Evolutionary conservation across 2,329 filamentous ascomycete species (phyloP).

Genomic region (Monosporascus ibericus): DNA sequence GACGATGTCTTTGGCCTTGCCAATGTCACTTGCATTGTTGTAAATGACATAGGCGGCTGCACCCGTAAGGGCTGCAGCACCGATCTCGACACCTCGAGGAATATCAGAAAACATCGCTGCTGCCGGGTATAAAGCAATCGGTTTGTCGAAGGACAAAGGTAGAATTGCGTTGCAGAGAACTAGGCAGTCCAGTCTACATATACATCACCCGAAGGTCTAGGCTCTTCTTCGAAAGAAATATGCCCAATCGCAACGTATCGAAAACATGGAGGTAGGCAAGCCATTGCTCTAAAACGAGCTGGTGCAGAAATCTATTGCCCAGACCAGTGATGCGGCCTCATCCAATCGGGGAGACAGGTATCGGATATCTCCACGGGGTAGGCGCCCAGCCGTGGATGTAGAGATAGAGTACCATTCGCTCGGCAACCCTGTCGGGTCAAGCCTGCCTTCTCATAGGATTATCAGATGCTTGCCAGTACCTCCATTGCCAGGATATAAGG

Average conservation of each 20-base stretch:
- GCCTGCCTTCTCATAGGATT: too few species aligned
- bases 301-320: not conserved
- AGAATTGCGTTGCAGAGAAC: not conserved
- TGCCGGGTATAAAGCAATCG: not conserved
- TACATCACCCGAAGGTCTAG: too few species aligned
- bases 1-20: not conserved
- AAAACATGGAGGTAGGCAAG: not conserved
- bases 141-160: not conserved
- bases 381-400: not conserved
- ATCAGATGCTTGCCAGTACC: too few species aligned
- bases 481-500: too few species aligned
- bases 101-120: not conserved
- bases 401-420: too few species aligned
- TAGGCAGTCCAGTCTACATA: not conserved
- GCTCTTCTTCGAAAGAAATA: too few species aligned
- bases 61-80: not conserved
- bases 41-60: constrained; percentile 21
- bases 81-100: constrained; percentile 3
- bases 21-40: not conserved
- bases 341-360: not conserved
- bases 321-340: not conserved
- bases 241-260: not conserved
- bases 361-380: not conserved
- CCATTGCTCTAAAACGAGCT: not conserved
- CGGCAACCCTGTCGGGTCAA: too few species aligned